Evolutionary conservation across 257 asterid genomes (phyloP).

Genomic region (Fraxinus americana): DNA sequence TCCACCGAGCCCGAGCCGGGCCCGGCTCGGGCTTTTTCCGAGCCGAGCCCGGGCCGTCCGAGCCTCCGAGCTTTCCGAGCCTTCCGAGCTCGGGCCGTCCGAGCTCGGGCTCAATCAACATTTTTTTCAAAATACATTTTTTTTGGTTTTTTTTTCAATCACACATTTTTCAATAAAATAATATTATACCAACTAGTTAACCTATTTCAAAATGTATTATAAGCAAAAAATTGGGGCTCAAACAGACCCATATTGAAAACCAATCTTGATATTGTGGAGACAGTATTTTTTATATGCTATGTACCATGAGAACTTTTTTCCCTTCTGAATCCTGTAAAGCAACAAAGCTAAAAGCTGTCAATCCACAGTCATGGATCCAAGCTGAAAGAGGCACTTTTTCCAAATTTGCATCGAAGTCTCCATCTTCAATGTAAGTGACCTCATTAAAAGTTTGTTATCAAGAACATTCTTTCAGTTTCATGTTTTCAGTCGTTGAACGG

Average conservation of each 20-base stretch:
- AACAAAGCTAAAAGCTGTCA: slow-evolving; percentile 61
- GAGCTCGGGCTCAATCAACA: too few relatives aligned
- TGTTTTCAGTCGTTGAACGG: slow-evolving; percentile 12
- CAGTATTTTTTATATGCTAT: slow-evolving; percentile 46
- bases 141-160: too few relatives aligned
- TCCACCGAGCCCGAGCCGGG: too few relatives aligned
- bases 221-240: too few relatives aligned
- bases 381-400: slow-evolving; percentile 91
- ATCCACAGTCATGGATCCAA: slow-evolving; percentile 98
- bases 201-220: too few relatives aligned
- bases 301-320: slow-evolving; percentile 90
- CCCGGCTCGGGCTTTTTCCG: too few relatives aligned
- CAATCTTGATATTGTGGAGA: slow-evolving; percentile 70
- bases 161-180: too few relatives aligned
- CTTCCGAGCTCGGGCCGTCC: too few relatives aligned
- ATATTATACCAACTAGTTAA: too few relatives aligned
- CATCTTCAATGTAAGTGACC: slow-evolving; percentile 72
- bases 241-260: neutral
- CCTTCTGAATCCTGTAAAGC: slow-evolving; percentile 89
- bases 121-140: too few relatives aligned
- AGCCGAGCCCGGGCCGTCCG: too few relatives aligned
- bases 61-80: too few relatives aligned
- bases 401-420: slow-evolving; percentile 60
- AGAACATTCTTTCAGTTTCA: slow-evolving; percentile 10
- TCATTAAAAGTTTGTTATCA: neutral